Base-by-base conservation (phyloP, 495 filamentous ascomycete species). In the Cercophora newfieldiana region DNA sequence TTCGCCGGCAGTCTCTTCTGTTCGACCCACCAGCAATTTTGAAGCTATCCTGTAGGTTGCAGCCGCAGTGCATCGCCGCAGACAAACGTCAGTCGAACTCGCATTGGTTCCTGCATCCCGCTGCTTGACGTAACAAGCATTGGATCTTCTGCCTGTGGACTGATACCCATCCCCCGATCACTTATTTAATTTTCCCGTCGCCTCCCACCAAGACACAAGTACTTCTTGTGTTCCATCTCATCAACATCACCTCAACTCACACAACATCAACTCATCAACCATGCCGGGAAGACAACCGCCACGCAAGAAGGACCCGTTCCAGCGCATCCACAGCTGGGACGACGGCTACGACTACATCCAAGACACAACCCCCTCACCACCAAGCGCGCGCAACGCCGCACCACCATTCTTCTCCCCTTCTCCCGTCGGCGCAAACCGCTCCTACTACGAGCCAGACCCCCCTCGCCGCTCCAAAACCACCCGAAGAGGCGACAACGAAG, bases 321-420 rank as follows among this genome's bases (percentile, higher is more conserved):
- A 33, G 16, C 64, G 67, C 56, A 69, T 73, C 61, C 58, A 70
- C 69, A 59, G 18, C 59, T 73, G 71, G 71, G 69, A 73, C 66
- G 71, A 73, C 59, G 71, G 71, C 1, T 67, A 54, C 59, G 66
- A 69, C 25, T 66, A 72, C 67, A 54, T 65, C 25, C 31, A 14
- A 29, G 65, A 61, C 60, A 48, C 51, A 16, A 28, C 53, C 6
- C 28, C 59, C 19, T 53, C 65, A 18, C 62, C 68, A n/a, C 6
- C 29, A 1, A 44, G 22, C 28, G 24, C 10, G 18, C 48, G 56
- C 12, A 51, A 59, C 25, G 10, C 49, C 3, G 21, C 55, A 14
- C 50, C 62, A 3, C 53, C 56, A 26, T 68, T 50, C 51, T 64
- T 65, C 12, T 56, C 65, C 7, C 53, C 68, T 47, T 24, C 47